Evolutionary conservation across 768 basidiomycete genomes (phyloP), one percentile per base, ranked within the genome.

Genomic region (Boletus eberwhitei): DNA sequence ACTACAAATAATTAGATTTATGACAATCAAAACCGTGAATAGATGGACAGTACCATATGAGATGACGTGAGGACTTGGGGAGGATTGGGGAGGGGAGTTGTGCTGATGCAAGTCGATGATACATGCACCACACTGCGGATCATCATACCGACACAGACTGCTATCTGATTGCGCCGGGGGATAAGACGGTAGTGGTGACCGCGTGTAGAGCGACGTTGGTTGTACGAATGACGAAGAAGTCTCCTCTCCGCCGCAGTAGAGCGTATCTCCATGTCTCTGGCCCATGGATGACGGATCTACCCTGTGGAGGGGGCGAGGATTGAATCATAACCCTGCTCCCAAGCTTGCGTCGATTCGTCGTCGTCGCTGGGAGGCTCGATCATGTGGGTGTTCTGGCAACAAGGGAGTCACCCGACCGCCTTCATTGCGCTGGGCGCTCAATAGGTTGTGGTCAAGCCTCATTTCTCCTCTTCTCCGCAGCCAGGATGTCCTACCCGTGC

Each of bases 401-500:
- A 7, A 72, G n/a, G n/a, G n/a, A n/a, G 45, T 65, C 17, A 44
- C 40, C 40, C 56, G 64, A 47, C 63, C 63, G 4, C 50, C 36
- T 60, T 69, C 71, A 17, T 59, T n/a, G n/a, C n/a, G n/a, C n/a
- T n/a, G n/a, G n/a, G n/a, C n/a, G n/a, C n/a, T n/a, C n/a, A n/a
- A n/a, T n/a, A n/a, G n/a, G n/a, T n/a, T n/a, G n/a, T n/a, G n/a
- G n/a, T n/a, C n/a, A n/a, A n/a, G n/a, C 37, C 84, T 75, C 78
- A 88, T 80, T 48, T n/a, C n/a, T n/a, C n/a, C n/a, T n/a, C 88
- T 74, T 52, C 88, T 74, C n/a, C 88, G 79, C 50, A n/a, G 72
- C 6, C 88, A 76, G 4, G 88, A 89, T 0, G 85, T 84, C 63
- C 89, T 88, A 16, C 83, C 88, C 1, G 84, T 84, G 48, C 87